These are phyloP conservation scores for Trichosporon sp. DNA, from an alignment of 1,284 basidiomycete species.

Conservation along the genomic window DNA sequence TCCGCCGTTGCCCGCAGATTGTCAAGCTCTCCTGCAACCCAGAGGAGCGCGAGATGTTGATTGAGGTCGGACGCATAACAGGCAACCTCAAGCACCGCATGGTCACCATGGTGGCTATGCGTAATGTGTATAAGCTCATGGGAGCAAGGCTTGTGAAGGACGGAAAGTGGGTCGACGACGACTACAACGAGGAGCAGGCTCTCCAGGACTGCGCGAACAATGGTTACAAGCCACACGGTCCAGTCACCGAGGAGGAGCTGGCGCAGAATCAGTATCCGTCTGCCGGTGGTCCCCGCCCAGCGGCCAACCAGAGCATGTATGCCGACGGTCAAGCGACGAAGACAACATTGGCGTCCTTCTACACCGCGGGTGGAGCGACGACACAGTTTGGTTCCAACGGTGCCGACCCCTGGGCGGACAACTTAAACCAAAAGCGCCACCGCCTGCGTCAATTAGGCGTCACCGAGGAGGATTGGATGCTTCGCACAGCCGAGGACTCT, in stretches of 20 bases:
- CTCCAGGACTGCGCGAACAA: conserved; percentile 70
- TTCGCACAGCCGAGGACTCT: conserved; percentile 68
- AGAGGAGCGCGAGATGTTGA: conserved; percentile 87
- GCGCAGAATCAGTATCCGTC: conserved; percentile 39
- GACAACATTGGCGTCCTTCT: conserved; percentile 59
- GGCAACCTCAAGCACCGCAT: conserved; percentile 85
- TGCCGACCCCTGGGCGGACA: conserved; percentile 79
- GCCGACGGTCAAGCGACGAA: conserved; percentile 56
- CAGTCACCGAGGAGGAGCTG: conserved; percentile 72
- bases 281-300: conserved; percentile 41
- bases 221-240: conserved; percentile 72
- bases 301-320: conserved; percentile 31
- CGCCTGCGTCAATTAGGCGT: conserved; percentile 65
- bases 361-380: conserved; percentile 79
- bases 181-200: conserved; percentile 88
- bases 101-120: conserved; percentile 88
- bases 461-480: conserved; percentile 87
- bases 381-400: conserved; percentile 82
- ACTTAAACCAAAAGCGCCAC: conserved; percentile 65
- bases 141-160: conserved; percentile 86
- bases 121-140: conserved; percentile 92
- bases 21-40: conserved; percentile 85
- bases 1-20: conserved; percentile 84
- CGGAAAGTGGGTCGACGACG: conserved; percentile 86
- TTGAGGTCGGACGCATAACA: conserved; percentile 80